Percentiles rank a stretch among this genome's conserved stretches.
These are phyloP conservation scores for Mortierella sp. DNA, from an alignment of 371 early-diverging fungal genomes.

Conservation along the genomic window DNA sequence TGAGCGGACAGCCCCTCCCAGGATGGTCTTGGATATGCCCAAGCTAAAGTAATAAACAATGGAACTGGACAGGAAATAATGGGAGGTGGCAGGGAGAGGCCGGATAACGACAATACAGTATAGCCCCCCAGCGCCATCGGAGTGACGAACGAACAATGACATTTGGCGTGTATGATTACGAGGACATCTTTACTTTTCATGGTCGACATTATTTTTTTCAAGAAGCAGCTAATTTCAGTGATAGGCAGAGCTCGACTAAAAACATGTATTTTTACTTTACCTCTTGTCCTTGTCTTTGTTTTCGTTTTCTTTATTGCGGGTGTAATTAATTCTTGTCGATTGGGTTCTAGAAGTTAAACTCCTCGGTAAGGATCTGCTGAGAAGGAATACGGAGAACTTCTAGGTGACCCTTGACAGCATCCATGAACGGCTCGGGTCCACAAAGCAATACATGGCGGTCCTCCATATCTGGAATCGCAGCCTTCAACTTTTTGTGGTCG, in stretches of 20 bases:
- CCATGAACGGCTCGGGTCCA: conserved; percentile 53
- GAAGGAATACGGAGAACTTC: conserved; percentile 21
- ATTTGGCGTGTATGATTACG: conserved; percentile 8
- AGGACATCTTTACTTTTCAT: not conserved
- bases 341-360: conserved; percentile 26
- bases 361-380: conserved; percentile 18
- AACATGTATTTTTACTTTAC: conserved; percentile 4
- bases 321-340: not conserved
- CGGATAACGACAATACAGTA: not conserved
- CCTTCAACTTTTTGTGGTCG: not conserved
- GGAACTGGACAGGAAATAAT: not conserved
- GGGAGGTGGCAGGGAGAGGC: conserved; percentile 8
- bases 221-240: not conserved
- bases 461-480: conserved; percentile 21
- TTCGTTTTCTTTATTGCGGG: not conserved
- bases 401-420: conserved; percentile 23
- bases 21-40: conserved; percentile 72
- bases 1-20: conserved; percentile 49
- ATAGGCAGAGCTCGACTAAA: conserved; percentile 1
- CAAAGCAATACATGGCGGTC: conserved; percentile 36
- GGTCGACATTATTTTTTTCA: not conserved
- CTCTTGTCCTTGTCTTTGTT: not conserved
- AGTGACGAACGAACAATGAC: not conserved
- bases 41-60: conserved; percentile 60
- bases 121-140: not conserved